Base-by-base conservation (phyloP, 2,329 filamentous ascomycete genomes). In the Lachnellula occidentalis region DNA sequence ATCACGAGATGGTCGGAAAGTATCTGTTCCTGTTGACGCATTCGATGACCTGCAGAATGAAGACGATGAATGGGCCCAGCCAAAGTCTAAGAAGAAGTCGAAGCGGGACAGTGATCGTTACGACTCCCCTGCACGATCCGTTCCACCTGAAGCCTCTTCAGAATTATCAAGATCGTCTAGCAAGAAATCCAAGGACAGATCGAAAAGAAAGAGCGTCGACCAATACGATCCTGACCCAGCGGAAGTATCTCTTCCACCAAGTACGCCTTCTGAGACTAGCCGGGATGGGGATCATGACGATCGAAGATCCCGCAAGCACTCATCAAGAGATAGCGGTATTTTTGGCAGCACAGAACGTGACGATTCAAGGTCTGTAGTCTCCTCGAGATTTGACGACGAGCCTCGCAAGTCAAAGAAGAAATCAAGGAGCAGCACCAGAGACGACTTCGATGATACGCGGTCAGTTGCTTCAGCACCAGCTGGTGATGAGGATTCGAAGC, bases 291-390 rank as follows among this genome's bases (percentile, higher is more conserved):
- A 67, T n/a, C 60, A 56, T 48, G 73, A 68, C 54, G 74, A 70
- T 55, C 66, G 39, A 57, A 66, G 49, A 63, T 70, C 55, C 64
- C 67, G 49, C 60, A 70, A 51, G 51, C 72, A 68, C 51, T 70
- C 61, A 58, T 70, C 63, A 67, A 71, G 56, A 68, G 71, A 48
- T 70, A 75, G 50, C 71, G 72, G 27, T 69, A 72, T 34, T 70
- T 76, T 65, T 69, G 69, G 58, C 24, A 74, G 78, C 53, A 72
- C 72, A n/a, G 55, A 65, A 45, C 62, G 61, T 42, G 63, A 53
- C 27, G 76, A 78, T 41, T 72, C 75, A 19, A 73, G 71, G 56
- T 81, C 78, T 34, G 72, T 78, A 12, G 73, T 77, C 5, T 80
- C 79, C 5, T 66, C 65, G 46, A 65, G 67, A 51, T 64, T 69